These are phyloP conservation scores for Wallacemonas sp. DNA, from an alignment of 208 protist species.

Conservation along the genomic window DNA sequence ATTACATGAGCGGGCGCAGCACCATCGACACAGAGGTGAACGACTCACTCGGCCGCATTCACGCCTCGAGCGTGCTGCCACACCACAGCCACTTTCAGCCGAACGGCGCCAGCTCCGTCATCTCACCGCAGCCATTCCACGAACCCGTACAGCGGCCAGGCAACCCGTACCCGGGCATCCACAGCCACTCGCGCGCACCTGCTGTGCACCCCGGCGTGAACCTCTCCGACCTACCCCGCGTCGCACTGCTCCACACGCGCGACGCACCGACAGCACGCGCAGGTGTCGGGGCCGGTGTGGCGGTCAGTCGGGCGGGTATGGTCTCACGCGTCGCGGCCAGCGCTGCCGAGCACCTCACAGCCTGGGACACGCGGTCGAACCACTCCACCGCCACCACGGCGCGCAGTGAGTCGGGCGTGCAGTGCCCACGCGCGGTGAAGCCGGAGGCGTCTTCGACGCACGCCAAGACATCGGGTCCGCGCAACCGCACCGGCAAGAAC, in stretches of 20 bases:
- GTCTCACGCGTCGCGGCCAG: neutral
- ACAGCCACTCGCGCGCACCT: constrained; percentile 1
- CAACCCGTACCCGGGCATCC: constrained; percentile 35
- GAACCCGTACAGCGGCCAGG: constrained; percentile 32
- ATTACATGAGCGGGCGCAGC: constrained; percentile 43
- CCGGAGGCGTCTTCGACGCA: constrained; percentile 19
- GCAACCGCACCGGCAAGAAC: constrained; percentile 58
- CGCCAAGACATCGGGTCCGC: constrained; percentile 25
- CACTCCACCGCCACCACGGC: constrained; percentile 3
- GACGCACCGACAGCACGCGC: neutral
- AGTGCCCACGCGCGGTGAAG: constrained; percentile 44
- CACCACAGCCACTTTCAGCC: constrained; percentile 4
- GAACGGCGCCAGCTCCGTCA: neutral
- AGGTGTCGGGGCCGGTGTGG: constrained; percentile 22
- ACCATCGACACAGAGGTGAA: constrained; percentile 85
- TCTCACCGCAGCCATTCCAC: constrained; percentile 12
- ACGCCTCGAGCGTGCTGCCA: constrained; percentile 15
- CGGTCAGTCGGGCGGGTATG: constrained; percentile 21
- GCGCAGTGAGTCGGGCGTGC: constrained; percentile 3
- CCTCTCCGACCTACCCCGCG: neutral
- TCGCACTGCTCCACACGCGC: neutral
- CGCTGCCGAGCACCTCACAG: neutral
- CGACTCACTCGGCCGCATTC: constrained; percentile 53
- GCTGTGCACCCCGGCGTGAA: neutral
- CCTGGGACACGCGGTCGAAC: neutral